These are phyloP conservation scores for Solanum arcanum DNA, from an alignment of 257 asterid genomes.

Conservation along the genomic window DNA sequence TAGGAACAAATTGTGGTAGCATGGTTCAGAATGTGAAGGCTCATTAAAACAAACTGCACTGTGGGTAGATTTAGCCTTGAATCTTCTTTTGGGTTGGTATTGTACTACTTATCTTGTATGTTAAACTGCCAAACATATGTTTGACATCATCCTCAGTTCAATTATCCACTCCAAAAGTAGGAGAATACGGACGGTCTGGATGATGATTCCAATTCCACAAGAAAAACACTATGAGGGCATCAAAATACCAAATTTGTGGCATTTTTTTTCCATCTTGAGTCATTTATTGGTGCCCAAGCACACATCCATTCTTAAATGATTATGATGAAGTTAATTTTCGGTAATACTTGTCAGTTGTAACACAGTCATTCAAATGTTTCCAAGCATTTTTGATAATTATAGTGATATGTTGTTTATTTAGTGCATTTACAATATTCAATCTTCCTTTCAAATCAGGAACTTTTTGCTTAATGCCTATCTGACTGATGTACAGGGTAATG, in stretches of 20 bases:
- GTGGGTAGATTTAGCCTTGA: not conserved
- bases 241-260: not conserved
- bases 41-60: not conserved
- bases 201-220: not conserved
- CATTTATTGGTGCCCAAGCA: not conserved
- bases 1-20: not conserved
- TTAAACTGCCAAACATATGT: not conserved
- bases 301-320: not conserved
- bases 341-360: not conserved
- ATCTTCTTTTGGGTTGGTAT: not conserved
- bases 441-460: not conserved
- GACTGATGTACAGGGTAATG: conserved; percentile 31
- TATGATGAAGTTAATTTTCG: not conserved
- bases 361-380: not conserved
- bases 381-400: not conserved
- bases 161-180: not conserved
- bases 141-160: not conserved
- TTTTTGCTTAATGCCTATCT: not conserved
- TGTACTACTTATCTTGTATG: not conserved
- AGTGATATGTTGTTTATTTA: not conserved
- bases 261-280: not conserved
- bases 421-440: not conserved
- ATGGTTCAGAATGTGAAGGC: not conserved
- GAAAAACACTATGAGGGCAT: not conserved
- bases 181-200: not conserved